Percentiles rank a stretch among this genome's conserved stretches.
phyloP scores from a whole-genome alignment of 805 yeast genomes.

The Suhomyces faveliae region DNA sequence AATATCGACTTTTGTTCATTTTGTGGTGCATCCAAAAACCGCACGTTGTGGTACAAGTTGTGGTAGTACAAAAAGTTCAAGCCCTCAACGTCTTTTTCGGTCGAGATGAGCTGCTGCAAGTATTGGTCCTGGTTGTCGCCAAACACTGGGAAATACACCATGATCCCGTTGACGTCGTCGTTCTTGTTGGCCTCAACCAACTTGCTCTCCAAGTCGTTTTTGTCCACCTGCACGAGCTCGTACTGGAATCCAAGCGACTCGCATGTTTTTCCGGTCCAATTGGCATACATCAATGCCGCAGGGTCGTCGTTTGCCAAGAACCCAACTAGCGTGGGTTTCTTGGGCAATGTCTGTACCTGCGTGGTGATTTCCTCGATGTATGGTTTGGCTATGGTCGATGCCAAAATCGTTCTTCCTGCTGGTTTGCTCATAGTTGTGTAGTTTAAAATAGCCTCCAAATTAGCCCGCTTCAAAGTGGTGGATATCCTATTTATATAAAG shows the following conservation, averaged over 20 bases:
- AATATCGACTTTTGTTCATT: constrained; percentile 75
- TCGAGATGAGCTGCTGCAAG: constrained; percentile 87
- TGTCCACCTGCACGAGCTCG: constrained; percentile 69
- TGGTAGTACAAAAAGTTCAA: constrained; percentile 86
- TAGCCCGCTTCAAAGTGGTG: too few relatives aligned
- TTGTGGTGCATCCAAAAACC: constrained; percentile 73
- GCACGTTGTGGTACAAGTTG: constrained; percentile 89
- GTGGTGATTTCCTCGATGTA: constrained; percentile 68
- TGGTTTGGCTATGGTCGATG: constrained; percentile 82
- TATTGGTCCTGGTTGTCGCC: constrained; percentile 95
- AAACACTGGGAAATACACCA: constrained; percentile 97
- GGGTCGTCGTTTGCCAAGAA: constrained; percentile 91
- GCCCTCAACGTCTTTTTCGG: constrained; percentile 95
- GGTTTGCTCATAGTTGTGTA: constrained; percentile 24
- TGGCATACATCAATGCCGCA: constrained; percentile 92
- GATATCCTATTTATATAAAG: neutral
- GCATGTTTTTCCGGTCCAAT: constrained; percentile 92
- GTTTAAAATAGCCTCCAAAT: too few relatives aligned
- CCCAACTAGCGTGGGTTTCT: constrained; percentile 81
- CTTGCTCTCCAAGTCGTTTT: constrained; percentile 81
- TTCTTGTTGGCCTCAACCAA: constrained; percentile 82
- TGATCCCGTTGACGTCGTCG: constrained; percentile 78
- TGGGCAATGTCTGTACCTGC: constrained; percentile 51
- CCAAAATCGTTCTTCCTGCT: constrained; percentile 80
- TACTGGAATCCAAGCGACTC: constrained; percentile 82